phyloP scores from a whole-genome alignment of 202 grass and related monocot genomes.

The Carex arenaria region DNA sequence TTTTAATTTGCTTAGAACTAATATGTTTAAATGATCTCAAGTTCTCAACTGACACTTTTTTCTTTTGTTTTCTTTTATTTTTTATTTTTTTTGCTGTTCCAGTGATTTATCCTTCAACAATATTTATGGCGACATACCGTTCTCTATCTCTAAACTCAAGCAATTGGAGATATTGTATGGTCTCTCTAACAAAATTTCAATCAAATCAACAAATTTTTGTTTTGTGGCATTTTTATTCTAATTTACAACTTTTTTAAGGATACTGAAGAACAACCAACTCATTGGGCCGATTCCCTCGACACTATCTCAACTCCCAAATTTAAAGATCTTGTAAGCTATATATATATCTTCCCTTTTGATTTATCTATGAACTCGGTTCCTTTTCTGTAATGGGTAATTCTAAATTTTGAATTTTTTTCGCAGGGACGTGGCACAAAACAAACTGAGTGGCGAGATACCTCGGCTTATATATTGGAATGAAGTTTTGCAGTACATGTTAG shows the following conservation, averaged over 20 bases:
- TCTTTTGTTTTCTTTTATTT: not conserved
- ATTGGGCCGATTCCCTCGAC: slow-evolving; percentile 75
- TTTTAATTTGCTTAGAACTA: not conserved
- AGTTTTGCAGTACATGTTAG: slow-evolving; percentile 90
- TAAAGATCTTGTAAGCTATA: slow-evolving; percentile 77
- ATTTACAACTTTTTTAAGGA: slow-evolving; percentile 30
- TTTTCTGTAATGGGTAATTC: slow-evolving; percentile 3
- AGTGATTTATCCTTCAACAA: slow-evolving; percentile 94
- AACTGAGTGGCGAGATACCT: slow-evolving; percentile 69
- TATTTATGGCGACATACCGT: slow-evolving; percentile 87
- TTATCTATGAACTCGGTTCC: not conserved
- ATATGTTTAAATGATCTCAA: not conserved
- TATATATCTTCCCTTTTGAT: not conserved
- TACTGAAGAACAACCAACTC: slow-evolving; percentile 84
- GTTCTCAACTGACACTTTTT: not conserved
- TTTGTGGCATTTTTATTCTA: not conserved
- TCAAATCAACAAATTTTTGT: not conserved
- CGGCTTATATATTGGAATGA: slow-evolving; percentile 94
- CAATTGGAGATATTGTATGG: slow-evolving; percentile 68
- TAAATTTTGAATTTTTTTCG: slow-evolving; percentile 11
- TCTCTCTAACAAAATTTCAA: slow-evolving; percentile 40
- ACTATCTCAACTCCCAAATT: slow-evolving; percentile 76
- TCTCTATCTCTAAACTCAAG: slow-evolving; percentile 90
- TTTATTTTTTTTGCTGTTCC: not conserved
- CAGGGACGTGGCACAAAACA: slow-evolving; percentile 90